phyloP scores from a whole-genome alignment of 75 land plant species.

The Pinus albicaulis region DNA sequence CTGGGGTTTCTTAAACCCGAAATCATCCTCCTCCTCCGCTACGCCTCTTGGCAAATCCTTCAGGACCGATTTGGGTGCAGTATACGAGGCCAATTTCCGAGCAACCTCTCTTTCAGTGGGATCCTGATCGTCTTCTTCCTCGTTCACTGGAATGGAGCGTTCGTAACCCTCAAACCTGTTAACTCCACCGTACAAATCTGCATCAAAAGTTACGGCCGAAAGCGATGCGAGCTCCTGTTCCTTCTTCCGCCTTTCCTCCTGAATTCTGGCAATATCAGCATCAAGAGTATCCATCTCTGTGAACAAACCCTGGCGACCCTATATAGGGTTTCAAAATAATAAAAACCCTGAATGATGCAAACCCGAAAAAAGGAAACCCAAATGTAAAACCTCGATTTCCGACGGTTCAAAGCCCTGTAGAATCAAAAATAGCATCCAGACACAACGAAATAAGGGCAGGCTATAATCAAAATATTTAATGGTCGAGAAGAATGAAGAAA shows the following conservation, averaged over 20 bases:
- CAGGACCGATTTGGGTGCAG: constrained; percentile 75
- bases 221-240: constrained; percentile 73
- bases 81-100: constrained; percentile 73
- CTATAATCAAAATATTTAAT: too few species aligned
- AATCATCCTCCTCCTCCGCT: constrained; percentile 35
- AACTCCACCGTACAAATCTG: constrained; percentile 66
- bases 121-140: constrained; percentile 78
- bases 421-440: too few species aligned
- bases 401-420: too few species aligned
- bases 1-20: constrained; percentile 81
- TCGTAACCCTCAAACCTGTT: constrained; percentile 67
- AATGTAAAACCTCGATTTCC: too few species aligned
- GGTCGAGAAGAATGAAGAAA: too few species aligned
- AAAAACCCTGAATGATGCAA: too few species aligned
- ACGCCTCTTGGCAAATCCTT: constrained; percentile 58
- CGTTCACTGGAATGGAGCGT: constrained; percentile 75
- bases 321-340: too few species aligned
- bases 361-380: too few species aligned
- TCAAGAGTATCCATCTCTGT: constrained; percentile 43
- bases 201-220: constrained; percentile 65
- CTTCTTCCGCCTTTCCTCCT: constrained; percentile 85
- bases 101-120: constrained; percentile 53
- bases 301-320: too few species aligned
- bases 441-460: too few species aligned
- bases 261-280: constrained; percentile 64